Evolutionary conservation across 305 asterid genomes (phyloP), one percentile per base, ranked within the genome.

Genomic region (Solanum aculeatissimum): DNA sequence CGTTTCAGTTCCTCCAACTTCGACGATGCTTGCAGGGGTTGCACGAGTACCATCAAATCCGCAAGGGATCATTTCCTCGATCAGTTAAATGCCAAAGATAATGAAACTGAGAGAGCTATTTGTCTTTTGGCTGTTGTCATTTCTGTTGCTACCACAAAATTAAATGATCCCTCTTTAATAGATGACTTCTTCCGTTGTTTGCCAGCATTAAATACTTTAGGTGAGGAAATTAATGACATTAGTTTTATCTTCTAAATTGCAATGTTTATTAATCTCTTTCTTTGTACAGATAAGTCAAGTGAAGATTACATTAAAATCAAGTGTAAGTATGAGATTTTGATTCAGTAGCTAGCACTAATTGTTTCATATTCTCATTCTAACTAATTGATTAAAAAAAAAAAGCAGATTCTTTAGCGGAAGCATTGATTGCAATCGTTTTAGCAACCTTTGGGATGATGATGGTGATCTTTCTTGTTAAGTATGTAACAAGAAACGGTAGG

Each of bases 161-260:
- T 62, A 79, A 87, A 90, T 13, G 82, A 83, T 47, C 62, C 87
- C 43, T 71, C 90, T 62, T 75, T 15, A 18, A 25, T 77, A 7
- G 90, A 86, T 70, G 92, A 90, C 75, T 89, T 93, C 86, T 88
- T 86, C 81, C 85, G 92, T 62, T 95, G 97, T 89, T 90, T 93
- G 89, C 91, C 95, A 66, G 91, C 87, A 82, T 89, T 93, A 83
- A 87, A 80, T 54, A 74, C 54, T 80, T 79, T 89, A 86, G 96
- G 98, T 95, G 60, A 85, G 19, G 27, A 63, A 42, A 38, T 38
- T 69, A 35, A 38, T 57, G 68, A 42, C 53, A 58, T n/a, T 54
- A 42, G 32, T 3, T 15, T 66, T 66, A 27, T 63, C 42, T 27
- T 27, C 18, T n/a, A 70, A 78, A 6, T 29, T 78, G 7, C 49